phyloP scores from a whole-genome alignment of 352 stramenopile species.

The Blastocystis sp. region DNA sequence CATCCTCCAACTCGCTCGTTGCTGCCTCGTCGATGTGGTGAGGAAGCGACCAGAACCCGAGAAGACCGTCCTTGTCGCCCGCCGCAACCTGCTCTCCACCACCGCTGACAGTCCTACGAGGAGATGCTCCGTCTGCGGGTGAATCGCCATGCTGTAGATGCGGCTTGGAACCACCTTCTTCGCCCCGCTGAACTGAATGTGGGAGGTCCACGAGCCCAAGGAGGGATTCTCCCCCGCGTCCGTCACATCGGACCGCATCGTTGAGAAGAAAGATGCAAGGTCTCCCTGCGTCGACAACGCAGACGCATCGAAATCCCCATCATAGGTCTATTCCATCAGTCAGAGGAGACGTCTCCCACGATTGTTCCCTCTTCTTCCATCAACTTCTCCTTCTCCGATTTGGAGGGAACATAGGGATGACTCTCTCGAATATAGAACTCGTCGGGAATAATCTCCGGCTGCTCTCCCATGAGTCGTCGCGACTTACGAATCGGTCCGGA shows the following conservation, averaged over 20 bases:
- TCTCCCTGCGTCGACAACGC: background rate
- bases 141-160: conserved; percentile 48
- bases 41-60: conserved; percentile 41
- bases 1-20: background rate
- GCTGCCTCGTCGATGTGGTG: background rate
- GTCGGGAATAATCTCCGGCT: conserved; percentile 2
- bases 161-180: conserved; percentile 43
- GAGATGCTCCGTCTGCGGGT: background rate
- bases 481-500: conserved; percentile 1
- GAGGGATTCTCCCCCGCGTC: background rate
- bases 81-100: background rate
- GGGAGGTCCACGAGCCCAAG: background rate
- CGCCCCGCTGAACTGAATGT: conserved; percentile 6
- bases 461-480: background rate
- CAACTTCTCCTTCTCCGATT: background rate
- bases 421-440: conserved; percentile 10
- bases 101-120: background rate
- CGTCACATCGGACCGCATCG: background rate
- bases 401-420: background rate
- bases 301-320: conserved; percentile 53
- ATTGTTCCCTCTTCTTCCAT: conserved; percentile 16
- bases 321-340: background rate
- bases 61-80: conserved; percentile 18
- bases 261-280: background rate
- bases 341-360: background rate